Base-by-base conservation (phyloP, 768 basidiomycete genomes). In the Pseudohyphozyma bogoriensis region DNA sequence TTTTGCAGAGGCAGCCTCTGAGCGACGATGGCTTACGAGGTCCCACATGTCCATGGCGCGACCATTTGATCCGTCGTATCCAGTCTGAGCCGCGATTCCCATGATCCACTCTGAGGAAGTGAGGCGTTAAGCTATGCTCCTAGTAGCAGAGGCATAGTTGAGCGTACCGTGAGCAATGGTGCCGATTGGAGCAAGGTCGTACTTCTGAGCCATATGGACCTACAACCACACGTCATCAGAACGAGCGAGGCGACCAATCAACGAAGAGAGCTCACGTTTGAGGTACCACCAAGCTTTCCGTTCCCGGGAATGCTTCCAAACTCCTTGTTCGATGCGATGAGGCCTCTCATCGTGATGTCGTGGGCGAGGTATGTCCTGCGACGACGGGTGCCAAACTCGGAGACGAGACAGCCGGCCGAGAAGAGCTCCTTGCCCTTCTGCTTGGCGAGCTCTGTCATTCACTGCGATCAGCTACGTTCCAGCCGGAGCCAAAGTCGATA, bases 21-120 rank as follows among this genome's bases (percentile, higher is more conserved):
- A 20, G 22, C 24, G 16, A 36, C 32, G 18, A 20, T 39, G 63
- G 59, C 59, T 85, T 44, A 85, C 83, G 50, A 81, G 74, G 70
- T 96, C 87, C 95, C 95, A 99, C 53, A 88, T 79, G 45, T 85
- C 79, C 71, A 97, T 77, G 1, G 90, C 89, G 15, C 76, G 74
- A 0, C 77, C 75, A 71, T 95, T 89, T 24, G 83, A 83, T 40
- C 80, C 73, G 58, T 85, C 81, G 70, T 97, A 97, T 8, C 92
- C 90, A 66, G 79, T 80, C 66, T 89, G 67, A 1, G 93, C 90
- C 7, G 84, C 66, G 36, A 67, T 55, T 7, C 69, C 70, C 69
- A 76, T 77, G 44, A 74, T 75, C 72, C 74, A 76, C 58, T 78
- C 77, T 42, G 40, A 7, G 16, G 16, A 42, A 42, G 6, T 15